Evolutionary conservation across 352 stramenopile genomes (phyloP), one percentile per base, ranked within the genome.

Genomic region (Phytophthora pini): DNA sequence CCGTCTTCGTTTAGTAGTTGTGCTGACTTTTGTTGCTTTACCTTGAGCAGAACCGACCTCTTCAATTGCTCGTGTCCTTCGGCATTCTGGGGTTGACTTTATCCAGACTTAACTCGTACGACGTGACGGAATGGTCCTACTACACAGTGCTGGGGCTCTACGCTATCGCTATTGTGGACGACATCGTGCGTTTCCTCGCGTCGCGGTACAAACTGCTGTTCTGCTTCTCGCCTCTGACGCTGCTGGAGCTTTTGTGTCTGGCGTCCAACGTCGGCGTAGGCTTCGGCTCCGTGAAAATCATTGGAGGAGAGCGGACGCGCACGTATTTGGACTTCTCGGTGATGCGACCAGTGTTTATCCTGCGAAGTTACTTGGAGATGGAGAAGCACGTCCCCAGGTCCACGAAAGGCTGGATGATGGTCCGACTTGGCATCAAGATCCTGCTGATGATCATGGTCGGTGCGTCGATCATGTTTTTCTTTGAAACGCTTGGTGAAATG

Each of bases 281-380:
- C 13, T 94, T 88, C 41, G 87, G 82, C 10, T 86, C 87, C 1
- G 84, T 76, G 15, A 83, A 84, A 54, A 48, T 86, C 41, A 72
- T 86, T 52, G 72, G 72, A 55, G 86, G 79, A 50, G 66, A 89
- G 29, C 44, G 65, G 11, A 92, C 72, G 15, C 84, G 87, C 15
- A 88, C 87, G 50, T 95, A 89, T 73, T 79, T 95, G 58, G 87
- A 95, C 58, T 93, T 95, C 46, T 94, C 85, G 11, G 82, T 95
- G 65, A 93, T 93, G 84, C 80, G 87, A 0, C 73, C 85, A 1
- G 77, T 92, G 13, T 95, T 94, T 63, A 92, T 95, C 32, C 59
- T 93, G 34, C 74, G 81, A 36, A 94, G 85, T 63, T 95, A 92
- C 70, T 45, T 92, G 34, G 87, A 95, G 57, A 94, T 95, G 82